A percentile compares a stretch with the other conserved stretches of the same genome.
These are phyloP conservation scores for Aspergillus ochraceoroseus DNA, from an alignment of 2,329 filamentous ascomycete genomes.

Conservation along the genomic window DNA sequence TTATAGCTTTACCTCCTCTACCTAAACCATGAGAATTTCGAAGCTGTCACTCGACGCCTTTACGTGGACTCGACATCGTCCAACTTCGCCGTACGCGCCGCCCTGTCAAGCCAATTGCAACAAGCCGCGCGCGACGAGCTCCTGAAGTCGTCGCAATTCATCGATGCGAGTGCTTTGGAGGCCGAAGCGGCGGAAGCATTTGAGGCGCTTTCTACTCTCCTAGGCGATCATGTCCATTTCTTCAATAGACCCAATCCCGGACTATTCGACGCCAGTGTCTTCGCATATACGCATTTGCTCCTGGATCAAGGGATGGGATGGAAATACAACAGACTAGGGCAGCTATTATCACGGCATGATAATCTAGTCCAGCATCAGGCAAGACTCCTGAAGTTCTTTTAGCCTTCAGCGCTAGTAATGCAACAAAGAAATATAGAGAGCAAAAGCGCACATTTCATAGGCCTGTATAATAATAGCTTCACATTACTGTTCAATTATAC, in stretches of 20 bases:
- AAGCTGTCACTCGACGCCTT: constrained; percentile 60
- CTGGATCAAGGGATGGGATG: constrained; percentile 61
- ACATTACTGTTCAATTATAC: neutral
- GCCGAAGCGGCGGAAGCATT: constrained; percentile 60
- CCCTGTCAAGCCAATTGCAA: constrained; percentile 63
- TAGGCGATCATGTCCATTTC: constrained; percentile 59
- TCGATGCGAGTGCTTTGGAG: constrained; percentile 56
- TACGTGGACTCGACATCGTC: constrained; percentile 63
- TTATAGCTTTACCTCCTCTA: constrained; percentile 77
- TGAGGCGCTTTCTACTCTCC: constrained; percentile 54
- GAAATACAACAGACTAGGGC: constrained; percentile 57
- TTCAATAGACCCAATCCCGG: constrained; percentile 57
- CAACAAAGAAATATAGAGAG: neutral
- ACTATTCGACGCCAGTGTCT: constrained; percentile 81
- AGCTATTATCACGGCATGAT: constrained; percentile 53
- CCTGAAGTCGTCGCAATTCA: constrained; percentile 53
- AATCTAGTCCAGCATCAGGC: constrained; percentile 63
- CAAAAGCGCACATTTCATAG: constrained; percentile 1
- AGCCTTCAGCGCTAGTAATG: constrained; percentile 15
- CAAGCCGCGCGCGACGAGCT: constrained; percentile 70
- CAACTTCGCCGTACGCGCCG: constrained; percentile 57
- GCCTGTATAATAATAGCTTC: constrained; percentile 18
- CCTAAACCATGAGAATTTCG: constrained; percentile 62
- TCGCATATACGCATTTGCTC: constrained; percentile 81
- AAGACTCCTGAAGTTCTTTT: constrained; percentile 54